Evolutionary conservation across 176 grass and related monocot genomes (phyloP), one percentile per base, ranked within the genome.

Genomic region (Cocos nucifera): DNA sequence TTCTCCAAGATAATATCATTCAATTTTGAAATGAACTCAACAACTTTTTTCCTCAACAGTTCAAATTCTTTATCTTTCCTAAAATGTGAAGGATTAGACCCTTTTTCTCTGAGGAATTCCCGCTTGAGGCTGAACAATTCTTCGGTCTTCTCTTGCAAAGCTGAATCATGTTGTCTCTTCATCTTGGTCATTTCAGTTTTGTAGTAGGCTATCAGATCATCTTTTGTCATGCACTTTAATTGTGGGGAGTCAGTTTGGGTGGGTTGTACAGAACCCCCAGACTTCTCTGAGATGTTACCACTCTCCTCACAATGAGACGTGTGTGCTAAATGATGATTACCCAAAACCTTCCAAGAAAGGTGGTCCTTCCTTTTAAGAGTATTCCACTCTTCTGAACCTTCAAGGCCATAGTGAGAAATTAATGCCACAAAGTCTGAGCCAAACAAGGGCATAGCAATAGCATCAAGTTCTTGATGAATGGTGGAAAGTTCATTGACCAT

Each of bases 61-160:
- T 88, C 80, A 73, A 76, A 64, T 54, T 88, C 85, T 64, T 80
- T 88, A n/a, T 88, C 82, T 52, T 74, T 69, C 1, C 72, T 69
- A 69, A 79, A 73, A 61, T 82, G 75, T 53, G 5, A 78, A 24
- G 76, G 67, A 57, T 69, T 79, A 53, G 75, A 17, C 51, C 85
- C 76, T 23, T 88, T 77, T 24, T 62, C 78, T 0, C 53, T 83
- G 25, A 77, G 64, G 55, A 62, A 26, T 0, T 80, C 56, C 4
- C 80, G 68, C 17, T 80, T 83, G 23, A 88, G 73, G 59, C 19
- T 15, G 7, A 83, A 88, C 75, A 88, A 69, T 62, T 80, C 51
- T 54, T 88, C 80, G 3, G 76, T 88, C 16, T 35, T 77, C 6
- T 62, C 25, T 12, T 70, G 22, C 76, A 79, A 19, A 17, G n/a